Percentiles rank a stretch among this genome's conserved stretches.
These are phyloP conservation scores for Boletus reticulatus DNA, from an alignment of 768 basidiomycete species.

Conservation along the genomic window DNA sequence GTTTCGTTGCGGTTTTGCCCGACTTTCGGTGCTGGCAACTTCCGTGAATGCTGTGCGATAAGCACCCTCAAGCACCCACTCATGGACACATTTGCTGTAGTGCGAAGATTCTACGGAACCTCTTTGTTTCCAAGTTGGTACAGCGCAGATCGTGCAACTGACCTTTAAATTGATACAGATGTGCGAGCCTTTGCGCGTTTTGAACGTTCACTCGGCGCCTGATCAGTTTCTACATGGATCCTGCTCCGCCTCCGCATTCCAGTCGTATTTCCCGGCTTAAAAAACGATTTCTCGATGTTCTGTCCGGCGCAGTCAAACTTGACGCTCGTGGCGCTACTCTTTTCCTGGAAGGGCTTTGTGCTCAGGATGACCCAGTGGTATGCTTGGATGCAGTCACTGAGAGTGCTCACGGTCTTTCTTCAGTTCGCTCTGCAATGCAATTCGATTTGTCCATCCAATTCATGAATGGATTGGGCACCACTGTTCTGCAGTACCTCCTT, in stretches of 20 bases:
- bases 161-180: not conserved
- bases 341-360: slow-evolving; percentile 49
- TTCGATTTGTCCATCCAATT: slow-evolving; percentile 36
- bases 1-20: no score
- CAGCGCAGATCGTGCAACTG: not conserved
- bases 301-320: slow-evolving; percentile 29
- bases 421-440: slow-evolving; percentile 41
- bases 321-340: slow-evolving; percentile 18
- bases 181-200: not conserved
- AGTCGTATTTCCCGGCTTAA: slow-evolving; percentile 22
- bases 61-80: not conserved
- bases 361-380: slow-evolving; percentile 35
- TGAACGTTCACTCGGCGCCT: not conserved
- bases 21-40: no score
- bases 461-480: slow-evolving; percentile 41
- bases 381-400: slow-evolving; percentile 39
- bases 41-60: not conserved
- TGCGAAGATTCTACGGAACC: not conserved
- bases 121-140: not conserved
- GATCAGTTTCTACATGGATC: not conserved
- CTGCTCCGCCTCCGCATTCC: not conserved
- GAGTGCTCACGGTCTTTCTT: slow-evolving; percentile 36
- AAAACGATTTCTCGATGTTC: slow-evolving; percentile 34
- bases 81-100: not conserved
- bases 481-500: slow-evolving; percentile 39